Conservation (phyloP, 768 basidiomycete species). For the Hirschioporus abietinus region DNA sequence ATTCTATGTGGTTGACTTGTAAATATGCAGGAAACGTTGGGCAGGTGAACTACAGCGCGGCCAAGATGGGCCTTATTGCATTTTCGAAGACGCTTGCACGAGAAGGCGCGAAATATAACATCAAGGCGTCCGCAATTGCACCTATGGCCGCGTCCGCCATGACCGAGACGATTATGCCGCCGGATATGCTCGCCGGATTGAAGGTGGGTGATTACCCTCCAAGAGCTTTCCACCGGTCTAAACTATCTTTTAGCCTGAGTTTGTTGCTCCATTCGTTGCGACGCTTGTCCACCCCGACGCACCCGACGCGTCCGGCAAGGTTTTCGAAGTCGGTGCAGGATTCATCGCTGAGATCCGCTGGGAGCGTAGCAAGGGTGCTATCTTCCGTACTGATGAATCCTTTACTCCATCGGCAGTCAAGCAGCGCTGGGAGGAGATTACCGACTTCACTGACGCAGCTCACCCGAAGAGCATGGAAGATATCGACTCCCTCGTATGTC, state of each 20-base stretch:
- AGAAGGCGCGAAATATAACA: constrained; percentile 90
- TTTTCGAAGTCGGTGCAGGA: constrained; percentile 93
- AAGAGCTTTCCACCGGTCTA: not conserved
- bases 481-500: constrained; percentile 35
- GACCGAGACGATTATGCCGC: constrained; percentile 94
- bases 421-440: constrained; percentile 75
- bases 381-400: constrained; percentile 84
- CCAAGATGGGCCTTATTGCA: constrained; percentile 91
- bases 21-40: constrained; percentile 76
- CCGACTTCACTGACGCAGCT: constrained; percentile 67
- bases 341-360: constrained; percentile 89
- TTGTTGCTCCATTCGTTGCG: constrained; percentile 87
- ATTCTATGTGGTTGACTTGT: not conserved
- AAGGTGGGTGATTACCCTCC: constrained; percentile 38
- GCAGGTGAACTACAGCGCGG: constrained; percentile 96
- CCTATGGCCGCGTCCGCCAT: constrained; percentile 95
- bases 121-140: constrained; percentile 81
- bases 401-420: constrained; percentile 96
- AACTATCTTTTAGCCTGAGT: constrained; percentile 60
- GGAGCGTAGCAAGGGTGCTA: constrained; percentile 81
- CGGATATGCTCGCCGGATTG: constrained; percentile 86
- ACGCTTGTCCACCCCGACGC: constrained; percentile 85
- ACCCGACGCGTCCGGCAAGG: constrained; percentile 69
- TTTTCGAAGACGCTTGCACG: constrained; percentile 91
- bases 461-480: constrained; percentile 64